phyloP scores from a whole-genome alignment of 768 basidiomycete genomes.

The Suillus ampliporus region DNA sequence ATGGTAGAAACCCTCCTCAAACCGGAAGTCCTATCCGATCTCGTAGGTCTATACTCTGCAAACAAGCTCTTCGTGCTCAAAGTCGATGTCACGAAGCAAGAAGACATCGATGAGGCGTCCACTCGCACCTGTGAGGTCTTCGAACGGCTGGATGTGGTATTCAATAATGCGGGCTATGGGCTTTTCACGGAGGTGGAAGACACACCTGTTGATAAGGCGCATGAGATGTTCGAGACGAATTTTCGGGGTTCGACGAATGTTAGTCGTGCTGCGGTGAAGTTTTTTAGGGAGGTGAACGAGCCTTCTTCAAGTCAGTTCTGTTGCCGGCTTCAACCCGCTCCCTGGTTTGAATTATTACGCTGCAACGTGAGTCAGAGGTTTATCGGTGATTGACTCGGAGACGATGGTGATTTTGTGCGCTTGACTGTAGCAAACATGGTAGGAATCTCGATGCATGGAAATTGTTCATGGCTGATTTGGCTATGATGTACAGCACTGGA shows the following conservation, averaged over 20 bases:
- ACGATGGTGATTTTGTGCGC: no score
- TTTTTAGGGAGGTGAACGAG: constrained; percentile 42
- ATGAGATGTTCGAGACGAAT: constrained; percentile 40
- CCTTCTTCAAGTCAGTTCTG: constrained; percentile 30
- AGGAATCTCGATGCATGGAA: no score
- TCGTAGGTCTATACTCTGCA: constrained; percentile 28
- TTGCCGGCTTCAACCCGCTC: constrained; percentile 21
- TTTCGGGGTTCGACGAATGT: constrained; percentile 39
- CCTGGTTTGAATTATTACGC: constrained; percentile 26
- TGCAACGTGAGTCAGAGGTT: constrained; percentile 19
- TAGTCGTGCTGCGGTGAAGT: constrained; percentile 28
- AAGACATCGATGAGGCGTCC: constrained; percentile 43
- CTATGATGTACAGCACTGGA: constrained; percentile 27
- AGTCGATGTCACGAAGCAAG: constrained; percentile 43
- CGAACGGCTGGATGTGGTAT: constrained; percentile 49
- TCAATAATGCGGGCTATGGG: constrained; percentile 46
- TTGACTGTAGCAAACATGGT: background rate
- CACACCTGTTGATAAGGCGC: constrained; percentile 34
- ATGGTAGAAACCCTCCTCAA: constrained; percentile 49
- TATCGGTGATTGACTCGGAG: background rate
- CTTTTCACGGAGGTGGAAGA: constrained; percentile 41
- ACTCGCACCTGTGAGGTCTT: constrained; percentile 35
- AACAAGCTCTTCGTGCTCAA: constrained; percentile 40
- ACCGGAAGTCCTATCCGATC: constrained; percentile 36
- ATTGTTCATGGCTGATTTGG: no score